A percentile compares a stretch with the other conserved stretches of the same genome.
phyloP scores from a whole-genome alignment of 2,329 filamentous ascomycete genomes.

The Cordyceps fumosorosea region DNA sequence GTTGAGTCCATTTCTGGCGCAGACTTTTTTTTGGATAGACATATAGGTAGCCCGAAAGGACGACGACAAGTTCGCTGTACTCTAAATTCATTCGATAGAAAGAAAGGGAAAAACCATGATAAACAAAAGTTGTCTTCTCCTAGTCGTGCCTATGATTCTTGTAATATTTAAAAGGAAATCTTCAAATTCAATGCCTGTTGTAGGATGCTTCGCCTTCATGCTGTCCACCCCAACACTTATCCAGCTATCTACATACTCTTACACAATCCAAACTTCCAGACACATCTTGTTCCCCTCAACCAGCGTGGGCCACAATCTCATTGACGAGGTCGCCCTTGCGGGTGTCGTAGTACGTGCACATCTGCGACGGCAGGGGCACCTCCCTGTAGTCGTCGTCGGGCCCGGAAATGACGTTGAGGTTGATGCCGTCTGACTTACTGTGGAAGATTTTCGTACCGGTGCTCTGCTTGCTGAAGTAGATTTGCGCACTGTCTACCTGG shows the following conservation, averaged over 20 bases:
- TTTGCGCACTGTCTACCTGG: conserved; percentile 81
- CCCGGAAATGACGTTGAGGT: conserved; percentile 72
- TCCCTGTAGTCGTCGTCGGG: conserved; percentile 79
- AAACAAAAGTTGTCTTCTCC: not conserved
- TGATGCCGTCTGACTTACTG: conserved; percentile 81
- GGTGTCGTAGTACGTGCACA: conserved; percentile 67
- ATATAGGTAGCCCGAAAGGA: not conserved
- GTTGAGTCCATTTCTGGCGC: not conserved
- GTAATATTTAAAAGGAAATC: not conserved
- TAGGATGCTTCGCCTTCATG: not conserved
- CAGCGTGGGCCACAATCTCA: conserved; percentile 93
- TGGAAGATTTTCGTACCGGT: conserved; percentile 75
- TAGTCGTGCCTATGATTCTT: not conserved
- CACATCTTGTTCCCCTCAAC: conserved; percentile 42
- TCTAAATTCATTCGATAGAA: not conserved
- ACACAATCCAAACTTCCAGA: not conserved
- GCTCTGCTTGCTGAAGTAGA: conserved; percentile 81
- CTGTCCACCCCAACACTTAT: not conserved
- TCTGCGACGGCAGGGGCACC: conserved; percentile 81
- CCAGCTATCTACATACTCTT: not conserved
- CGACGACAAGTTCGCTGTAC: not conserved
- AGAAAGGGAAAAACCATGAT: not conserved
- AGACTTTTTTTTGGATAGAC: not conserved
- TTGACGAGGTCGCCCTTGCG: conserved; percentile 69
- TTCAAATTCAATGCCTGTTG: not conserved